Conservation (phyloP, 2,329 filamentous ascomycete genomes). For the Fusarium luffae region DNA sequence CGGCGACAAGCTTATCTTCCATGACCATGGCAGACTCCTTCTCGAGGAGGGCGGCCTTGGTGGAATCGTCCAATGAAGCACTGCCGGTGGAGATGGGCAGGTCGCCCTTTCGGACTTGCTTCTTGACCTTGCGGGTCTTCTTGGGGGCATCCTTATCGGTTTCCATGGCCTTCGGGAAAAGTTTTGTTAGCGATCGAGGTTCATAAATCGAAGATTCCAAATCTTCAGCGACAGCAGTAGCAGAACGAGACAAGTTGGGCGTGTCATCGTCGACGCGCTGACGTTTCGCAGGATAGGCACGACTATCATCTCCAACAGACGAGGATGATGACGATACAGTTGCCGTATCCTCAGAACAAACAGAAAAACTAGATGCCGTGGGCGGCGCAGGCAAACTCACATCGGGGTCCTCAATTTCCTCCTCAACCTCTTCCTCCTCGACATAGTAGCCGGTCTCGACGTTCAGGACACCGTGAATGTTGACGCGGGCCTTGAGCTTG, state of each 20-base stretch:
- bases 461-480: constrained; percentile 95
- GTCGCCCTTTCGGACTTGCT: constrained; percentile 98
- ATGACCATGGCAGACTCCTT: constrained; percentile 92
- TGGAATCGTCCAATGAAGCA: constrained; percentile 76
- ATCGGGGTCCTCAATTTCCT: constrained; percentile 84
- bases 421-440: constrained; percentile 96
- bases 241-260: not conserved
- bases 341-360: not conserved
- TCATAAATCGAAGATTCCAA: constrained; percentile 12
- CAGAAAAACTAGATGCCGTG: constrained; percentile 1
- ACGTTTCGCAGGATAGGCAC: constrained; percentile 32
- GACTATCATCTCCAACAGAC: constrained; percentile 31
- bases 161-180: constrained; percentile 76
- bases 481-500: constrained; percentile 97
- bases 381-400: constrained; percentile 63
- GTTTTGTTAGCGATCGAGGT: constrained; percentile 43
- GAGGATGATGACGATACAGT: constrained; percentile 27
- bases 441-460: constrained; percentile 98
- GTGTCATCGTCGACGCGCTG: constrained; percentile 27
- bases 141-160: constrained; percentile 79
- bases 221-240: constrained; percentile 9
- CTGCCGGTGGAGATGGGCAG: constrained; percentile 88
- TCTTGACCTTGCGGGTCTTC: constrained; percentile 98
- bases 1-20: constrained; percentile 97
- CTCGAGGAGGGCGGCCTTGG: constrained; percentile 78